Evolutionary conservation across 805 yeast species (phyloP).

Genomic region (Clavispora vitiphila): DNA sequence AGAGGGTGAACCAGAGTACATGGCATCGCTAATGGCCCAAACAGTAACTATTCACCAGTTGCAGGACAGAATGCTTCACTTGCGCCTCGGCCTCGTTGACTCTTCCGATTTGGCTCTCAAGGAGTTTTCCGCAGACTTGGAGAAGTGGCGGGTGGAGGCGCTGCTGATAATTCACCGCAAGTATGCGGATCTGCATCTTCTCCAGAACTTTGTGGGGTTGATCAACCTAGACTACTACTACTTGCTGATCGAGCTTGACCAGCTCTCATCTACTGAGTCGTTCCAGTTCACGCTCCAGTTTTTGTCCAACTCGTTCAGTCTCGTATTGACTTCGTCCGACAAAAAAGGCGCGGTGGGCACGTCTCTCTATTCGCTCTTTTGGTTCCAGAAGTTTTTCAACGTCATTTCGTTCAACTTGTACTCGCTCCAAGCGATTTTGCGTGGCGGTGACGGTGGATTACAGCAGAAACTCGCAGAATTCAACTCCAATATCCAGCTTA

Average conservation of each 20-base stretch:
- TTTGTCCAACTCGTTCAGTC: slow-evolving; percentile 34
- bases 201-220: slow-evolving; percentile 30
- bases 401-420: slow-evolving; percentile 27
- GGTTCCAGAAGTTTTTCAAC: slow-evolving; percentile 34
- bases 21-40: slow-evolving; percentile 16
- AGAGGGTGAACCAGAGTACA: slow-evolving; percentile 20
- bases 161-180: slow-evolving; percentile 25
- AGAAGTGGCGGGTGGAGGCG: slow-evolving; percentile 32
- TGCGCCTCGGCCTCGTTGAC: slow-evolving; percentile 11
- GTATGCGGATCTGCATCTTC: slow-evolving; percentile 21
- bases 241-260: slow-evolving; percentile 37
- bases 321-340: slow-evolving; percentile 20
- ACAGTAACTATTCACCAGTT: slow-evolving; percentile 22
- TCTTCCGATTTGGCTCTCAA: slow-evolving; percentile 7
- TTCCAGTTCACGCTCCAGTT: slow-evolving; percentile 39
- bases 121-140: slow-evolving; percentile 27
- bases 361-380: slow-evolving; percentile 22
- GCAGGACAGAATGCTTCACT: slow-evolving; percentile 21
- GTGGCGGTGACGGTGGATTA: slow-evolving; percentile 11
- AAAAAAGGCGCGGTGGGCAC: slow-evolving; percentile 13
- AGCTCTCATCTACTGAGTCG: slow-evolving; percentile 32
- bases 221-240: slow-evolving; percentile 37
- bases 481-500: slow-evolving; percentile 28
- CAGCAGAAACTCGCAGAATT: slow-evolving; percentile 26
- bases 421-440: slow-evolving; percentile 19